These are phyloP conservation scores for Solanum paucissectum DNA, from an alignment of 257 asterid species.

Conservation along the genomic window DNA sequence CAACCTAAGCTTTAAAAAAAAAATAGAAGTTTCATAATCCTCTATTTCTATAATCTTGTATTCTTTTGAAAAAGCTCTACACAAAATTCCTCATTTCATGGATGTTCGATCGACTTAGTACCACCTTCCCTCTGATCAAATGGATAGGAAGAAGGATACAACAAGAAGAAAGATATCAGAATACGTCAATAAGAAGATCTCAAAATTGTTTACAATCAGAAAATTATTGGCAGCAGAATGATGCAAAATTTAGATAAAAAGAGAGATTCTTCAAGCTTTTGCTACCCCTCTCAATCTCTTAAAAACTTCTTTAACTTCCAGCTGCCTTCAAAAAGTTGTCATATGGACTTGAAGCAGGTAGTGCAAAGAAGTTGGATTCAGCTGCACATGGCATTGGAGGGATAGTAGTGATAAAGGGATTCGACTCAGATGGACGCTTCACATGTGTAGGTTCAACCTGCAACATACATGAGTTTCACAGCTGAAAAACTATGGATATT, in stretches of 20 bases:
- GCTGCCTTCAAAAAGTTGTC: constrained; percentile 83
- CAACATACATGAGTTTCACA: neutral
- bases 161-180: neutral
- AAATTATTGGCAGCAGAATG: neutral
- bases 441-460: neutral
- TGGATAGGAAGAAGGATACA: neutral
- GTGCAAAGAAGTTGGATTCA: constrained; percentile 29
- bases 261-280: neutral
- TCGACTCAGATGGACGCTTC: neutral
- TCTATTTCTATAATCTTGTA: neutral
- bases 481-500: neutral
- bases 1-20: neutral
- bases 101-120: neutral
- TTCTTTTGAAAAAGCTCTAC: neutral
- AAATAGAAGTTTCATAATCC: neutral
- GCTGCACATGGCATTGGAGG: constrained; percentile 24
- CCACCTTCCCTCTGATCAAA: neutral
- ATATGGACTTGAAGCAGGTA: constrained; percentile 63
- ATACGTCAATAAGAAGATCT: neutral
- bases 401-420: constrained; percentile 3
- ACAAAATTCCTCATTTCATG: neutral
- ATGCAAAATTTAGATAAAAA: neutral
- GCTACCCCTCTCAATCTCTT: neutral
- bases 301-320: constrained; percentile 29
- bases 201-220: neutral